These are phyloP conservation scores for Leishmania turanica DNA, from an alignment of 208 protist species.

Conservation along the genomic window DNA sequence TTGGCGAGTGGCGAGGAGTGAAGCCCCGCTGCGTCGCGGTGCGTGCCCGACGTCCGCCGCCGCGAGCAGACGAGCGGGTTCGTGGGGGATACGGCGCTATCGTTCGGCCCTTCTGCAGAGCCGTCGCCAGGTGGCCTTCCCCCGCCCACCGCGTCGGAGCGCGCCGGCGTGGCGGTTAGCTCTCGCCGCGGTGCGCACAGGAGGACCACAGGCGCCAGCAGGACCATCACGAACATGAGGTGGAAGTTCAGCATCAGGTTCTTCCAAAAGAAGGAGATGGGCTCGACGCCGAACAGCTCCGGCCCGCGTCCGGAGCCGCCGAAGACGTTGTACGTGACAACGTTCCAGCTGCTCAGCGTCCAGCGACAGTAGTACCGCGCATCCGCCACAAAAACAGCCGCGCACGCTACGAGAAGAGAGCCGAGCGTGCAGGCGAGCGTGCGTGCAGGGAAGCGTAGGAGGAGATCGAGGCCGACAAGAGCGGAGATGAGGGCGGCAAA, in stretches of 20 bases:
- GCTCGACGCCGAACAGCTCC: constrained; percentile 94
- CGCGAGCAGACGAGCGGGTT: neutral
- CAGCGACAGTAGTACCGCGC: constrained; percentile 55
- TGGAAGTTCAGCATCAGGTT: constrained; percentile 96
- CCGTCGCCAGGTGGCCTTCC: neutral
- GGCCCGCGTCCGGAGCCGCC: constrained; percentile 55
- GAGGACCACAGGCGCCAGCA: constrained; percentile 48
- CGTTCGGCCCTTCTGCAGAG: neutral
- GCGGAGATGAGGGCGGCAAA: constrained; percentile 84
- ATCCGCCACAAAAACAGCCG: constrained; percentile 36
- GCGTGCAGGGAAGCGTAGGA: constrained; percentile 43
- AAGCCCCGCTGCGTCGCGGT: neutral
- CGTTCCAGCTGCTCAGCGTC: constrained; percentile 51
- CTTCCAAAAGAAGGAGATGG: constrained; percentile 91
- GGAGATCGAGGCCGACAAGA: constrained; percentile 81
- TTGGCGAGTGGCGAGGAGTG: constrained; percentile 6
- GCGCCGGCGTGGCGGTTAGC: neutral
- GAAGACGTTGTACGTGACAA: constrained; percentile 72
- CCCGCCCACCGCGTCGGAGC: neutral
- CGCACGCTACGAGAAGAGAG: constrained; percentile 28
- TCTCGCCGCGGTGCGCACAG: constrained; percentile 19
- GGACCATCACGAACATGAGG: constrained; percentile 75
- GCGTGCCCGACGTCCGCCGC: neutral
- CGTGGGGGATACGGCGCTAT: neutral
- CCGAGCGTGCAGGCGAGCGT: constrained; percentile 28